Conservation (phyloP, 2,329 filamentous ascomycete species). For the Huntiella decipiens region DNA sequence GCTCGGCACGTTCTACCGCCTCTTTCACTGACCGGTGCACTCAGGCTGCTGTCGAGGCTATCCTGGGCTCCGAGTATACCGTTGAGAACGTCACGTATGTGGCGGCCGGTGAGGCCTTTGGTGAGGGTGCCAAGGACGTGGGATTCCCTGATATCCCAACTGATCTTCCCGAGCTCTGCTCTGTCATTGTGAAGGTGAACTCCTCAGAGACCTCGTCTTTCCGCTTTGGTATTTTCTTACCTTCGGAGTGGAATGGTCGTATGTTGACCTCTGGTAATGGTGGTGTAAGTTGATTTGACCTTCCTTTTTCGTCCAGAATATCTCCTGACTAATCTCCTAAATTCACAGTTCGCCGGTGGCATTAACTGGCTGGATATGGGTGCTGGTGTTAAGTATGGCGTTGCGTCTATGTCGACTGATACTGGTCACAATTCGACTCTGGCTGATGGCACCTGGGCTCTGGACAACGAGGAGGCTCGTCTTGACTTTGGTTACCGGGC, state of each 20-base stretch:
- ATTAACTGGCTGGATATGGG: constrained; percentile 18
- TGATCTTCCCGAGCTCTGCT: constrained; percentile 18
- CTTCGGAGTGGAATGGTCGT: constrained; percentile 17
- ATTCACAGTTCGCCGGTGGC: constrained; percentile 15
- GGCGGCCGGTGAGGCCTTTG: constrained; percentile 13
- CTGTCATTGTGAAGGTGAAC: constrained; percentile 17
- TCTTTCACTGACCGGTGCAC: background rate
- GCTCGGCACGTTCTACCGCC: background rate
- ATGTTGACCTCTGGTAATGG: constrained; percentile 19
- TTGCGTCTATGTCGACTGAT: constrained; percentile 24
- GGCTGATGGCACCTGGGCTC: constrained; percentile 20
- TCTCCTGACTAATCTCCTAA: background rate
- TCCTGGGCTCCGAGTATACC: background rate
- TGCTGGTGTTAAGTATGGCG: constrained; percentile 19
- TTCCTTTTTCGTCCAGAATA: background rate
- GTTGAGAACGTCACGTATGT: constrained; percentile 10
- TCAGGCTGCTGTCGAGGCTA: background rate
- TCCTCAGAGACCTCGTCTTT: constrained; percentile 14
- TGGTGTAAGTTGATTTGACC: constrained; percentile 11
- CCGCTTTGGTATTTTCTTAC: constrained; percentile 19
- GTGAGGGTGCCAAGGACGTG: constrained; percentile 14
- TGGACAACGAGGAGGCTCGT: constrained; percentile 18
- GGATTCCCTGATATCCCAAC: constrained; percentile 16
- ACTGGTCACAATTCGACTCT: constrained; percentile 23
- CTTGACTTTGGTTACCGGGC: constrained; percentile 23